phyloP scores from a whole-genome alignment of 164 flowering plant species.

The Buxus sempervirens region DNA sequence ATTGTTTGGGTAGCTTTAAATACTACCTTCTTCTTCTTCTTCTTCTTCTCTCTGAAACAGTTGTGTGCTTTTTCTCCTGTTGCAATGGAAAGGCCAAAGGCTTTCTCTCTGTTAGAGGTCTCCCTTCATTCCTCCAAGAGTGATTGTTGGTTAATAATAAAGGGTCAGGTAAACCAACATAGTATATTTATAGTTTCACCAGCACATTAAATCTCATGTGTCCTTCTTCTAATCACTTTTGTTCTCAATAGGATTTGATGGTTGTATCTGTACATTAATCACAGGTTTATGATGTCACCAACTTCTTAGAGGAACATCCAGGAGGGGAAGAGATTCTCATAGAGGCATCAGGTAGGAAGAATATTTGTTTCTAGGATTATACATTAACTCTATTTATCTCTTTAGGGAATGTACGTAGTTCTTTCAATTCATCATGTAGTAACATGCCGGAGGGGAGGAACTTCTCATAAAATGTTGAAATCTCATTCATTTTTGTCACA shows the following conservation, averaged over 20 bases:
- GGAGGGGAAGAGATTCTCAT: conserved; percentile 22
- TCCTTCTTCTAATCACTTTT: too few species aligned
- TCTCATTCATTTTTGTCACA: not conserved
- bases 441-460: too few species aligned
- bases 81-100: conserved; percentile 11
- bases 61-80: not conserved
- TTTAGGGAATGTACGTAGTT: too few species aligned
- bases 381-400: not conserved
- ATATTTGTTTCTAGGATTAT: not conserved
- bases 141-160: conserved; percentile 18
- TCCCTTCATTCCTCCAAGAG: conserved; percentile 17
- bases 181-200: too few species aligned
- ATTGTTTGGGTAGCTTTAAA: too few species aligned
- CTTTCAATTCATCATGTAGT: too few species aligned
- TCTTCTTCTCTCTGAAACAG: too few species aligned
- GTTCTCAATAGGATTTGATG: not conserved
- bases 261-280: not conserved
- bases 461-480: too few species aligned
- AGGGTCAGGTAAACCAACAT: conserved; percentile 13
- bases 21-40: too few species aligned
- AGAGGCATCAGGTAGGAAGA: conserved; percentile 16
- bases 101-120: conserved; percentile 17
- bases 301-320: conserved; percentile 23
- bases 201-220: too few species aligned
- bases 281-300: conserved; percentile 22